Percentiles rank a stretch among this genome's conserved stretches.
Evolutionary conservation across 495 filamentous ascomycete genomes (phyloP).

Genomic region (Lophiostoma macrostomum): DNA sequence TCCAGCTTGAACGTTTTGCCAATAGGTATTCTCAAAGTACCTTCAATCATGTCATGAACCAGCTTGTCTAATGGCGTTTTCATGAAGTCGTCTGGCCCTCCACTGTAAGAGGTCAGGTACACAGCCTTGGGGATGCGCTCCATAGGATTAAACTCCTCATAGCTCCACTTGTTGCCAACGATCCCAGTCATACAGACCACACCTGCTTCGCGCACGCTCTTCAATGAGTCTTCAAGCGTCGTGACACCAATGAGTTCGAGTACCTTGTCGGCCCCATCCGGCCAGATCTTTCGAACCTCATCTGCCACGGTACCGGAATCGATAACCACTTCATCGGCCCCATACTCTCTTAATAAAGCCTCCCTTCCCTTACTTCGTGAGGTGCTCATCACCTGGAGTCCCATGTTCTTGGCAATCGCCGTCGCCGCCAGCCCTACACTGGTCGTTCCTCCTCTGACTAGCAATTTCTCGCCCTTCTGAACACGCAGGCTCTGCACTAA

Average conservation of each 20-base stretch:
- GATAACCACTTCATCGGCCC: conserved; percentile 45
- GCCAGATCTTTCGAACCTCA: conserved; percentile 37
- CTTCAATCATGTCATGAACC: conserved; percentile 40
- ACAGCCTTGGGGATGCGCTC: conserved; percentile 45
- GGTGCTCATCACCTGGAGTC: conserved; percentile 43
- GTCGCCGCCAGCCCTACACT: conserved; percentile 50
- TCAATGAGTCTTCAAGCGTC: conserved; percentile 46
- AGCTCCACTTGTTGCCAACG: conserved; percentile 49
- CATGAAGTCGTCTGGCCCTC: conserved; percentile 47
- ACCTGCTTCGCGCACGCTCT: conserved; percentile 42
- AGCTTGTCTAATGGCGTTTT: conserved; percentile 49
- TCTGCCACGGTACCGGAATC: conserved; percentile 44
- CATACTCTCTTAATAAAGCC: conserved; percentile 41
- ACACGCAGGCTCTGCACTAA: conserved; percentile 43
- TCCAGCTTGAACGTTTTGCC: conserved; percentile 51
- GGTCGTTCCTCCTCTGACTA: conserved; percentile 53
- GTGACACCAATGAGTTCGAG: conserved; percentile 49
- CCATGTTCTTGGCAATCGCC: conserved; percentile 47
- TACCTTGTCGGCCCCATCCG: conserved; percentile 48
- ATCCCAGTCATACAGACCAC: conserved; percentile 53
- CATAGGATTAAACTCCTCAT: conserved; percentile 49
- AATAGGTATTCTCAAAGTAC: conserved; percentile 44
- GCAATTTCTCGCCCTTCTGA: conserved; percentile 44
- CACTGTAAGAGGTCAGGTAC: conserved; percentile 47
- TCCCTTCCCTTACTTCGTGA: conserved; percentile 42